Conservation (phyloP, 345 rosid species). For the Euphorbia pulcherrima region DNA sequence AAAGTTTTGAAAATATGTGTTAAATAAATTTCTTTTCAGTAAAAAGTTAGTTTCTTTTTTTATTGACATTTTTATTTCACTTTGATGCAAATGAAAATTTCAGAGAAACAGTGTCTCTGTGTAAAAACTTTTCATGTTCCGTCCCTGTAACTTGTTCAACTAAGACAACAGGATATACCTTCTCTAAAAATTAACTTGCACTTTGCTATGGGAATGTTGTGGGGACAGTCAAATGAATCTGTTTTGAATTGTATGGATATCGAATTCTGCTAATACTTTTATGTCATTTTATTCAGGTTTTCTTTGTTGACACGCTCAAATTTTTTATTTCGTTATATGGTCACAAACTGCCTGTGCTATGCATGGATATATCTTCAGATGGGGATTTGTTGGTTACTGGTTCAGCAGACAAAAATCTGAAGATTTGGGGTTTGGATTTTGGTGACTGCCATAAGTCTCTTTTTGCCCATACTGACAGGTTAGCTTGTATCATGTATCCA, state of each 20-base stretch:
- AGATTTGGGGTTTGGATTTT: conserved; percentile 97
- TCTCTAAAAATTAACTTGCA: background rate
- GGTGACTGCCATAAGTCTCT: conserved; percentile 96
- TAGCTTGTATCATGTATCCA: background rate
- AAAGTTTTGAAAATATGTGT: too few relatives aligned
- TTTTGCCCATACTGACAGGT: conserved; percentile 95
- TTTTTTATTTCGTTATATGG: conserved; percentile 81
- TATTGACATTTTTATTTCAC: background rate
- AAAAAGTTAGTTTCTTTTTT: too few relatives aligned
- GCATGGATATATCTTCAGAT: conserved; percentile 95
- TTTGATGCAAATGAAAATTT: background rate
- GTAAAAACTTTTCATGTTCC: background rate
- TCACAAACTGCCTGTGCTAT: conserved; percentile 87
- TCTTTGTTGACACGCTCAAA: conserved; percentile 86
- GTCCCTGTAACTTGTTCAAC: background rate
- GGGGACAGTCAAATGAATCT: background rate
- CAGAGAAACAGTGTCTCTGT: background rate
- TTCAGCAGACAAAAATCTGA: conserved; percentile 89
- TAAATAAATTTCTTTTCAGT: too few relatives aligned
- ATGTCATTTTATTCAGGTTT: conserved; percentile 50
- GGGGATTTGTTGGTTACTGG: conserved; percentile 94
- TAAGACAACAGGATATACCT: background rate
- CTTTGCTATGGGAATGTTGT: background rate
- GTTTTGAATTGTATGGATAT: background rate
- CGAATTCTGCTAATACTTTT: conserved; percentile 9